Conservation (phyloP, 148 eudicot genomes). For the Fagopyrum tataricum region DNA sequence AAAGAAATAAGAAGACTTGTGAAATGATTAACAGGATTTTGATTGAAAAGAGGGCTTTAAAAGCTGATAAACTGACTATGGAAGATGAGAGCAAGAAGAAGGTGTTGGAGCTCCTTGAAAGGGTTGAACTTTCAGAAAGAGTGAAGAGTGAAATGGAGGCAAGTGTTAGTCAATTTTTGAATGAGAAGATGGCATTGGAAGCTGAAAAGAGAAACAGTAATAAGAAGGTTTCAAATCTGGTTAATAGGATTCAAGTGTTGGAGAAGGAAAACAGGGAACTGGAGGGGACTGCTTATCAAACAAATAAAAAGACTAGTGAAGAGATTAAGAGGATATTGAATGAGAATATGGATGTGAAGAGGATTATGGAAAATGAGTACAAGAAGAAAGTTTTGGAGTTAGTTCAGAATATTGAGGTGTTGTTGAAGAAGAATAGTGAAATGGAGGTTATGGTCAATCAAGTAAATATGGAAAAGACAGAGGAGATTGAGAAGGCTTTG, state of each 20-base stretch:
- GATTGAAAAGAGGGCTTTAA: no score
- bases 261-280: neutral
- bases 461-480: neutral
- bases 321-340: neutral
- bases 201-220: neutral
- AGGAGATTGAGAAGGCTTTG: neutral
- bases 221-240: neutral
- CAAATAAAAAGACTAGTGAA: neutral
- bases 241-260: neutral
- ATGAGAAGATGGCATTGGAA: neutral
- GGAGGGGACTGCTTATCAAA: neutral
- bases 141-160: neutral
- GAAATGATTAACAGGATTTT: neutral
- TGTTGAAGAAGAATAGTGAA: no score
- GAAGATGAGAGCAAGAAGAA: neutral
- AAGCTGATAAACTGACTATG: no score
- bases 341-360: neutral
- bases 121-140: neutral
- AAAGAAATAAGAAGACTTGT: no score
- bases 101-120: neutral
- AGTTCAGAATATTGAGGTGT: neutral
- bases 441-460: neutral
- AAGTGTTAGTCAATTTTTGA: neutral
- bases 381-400: neutral
- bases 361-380: neutral